These are phyloP conservation scores for Diaporthe sp. DNA, from an alignment of 2,329 filamentous ascomycete genomes.

Conservation along the genomic window DNA sequence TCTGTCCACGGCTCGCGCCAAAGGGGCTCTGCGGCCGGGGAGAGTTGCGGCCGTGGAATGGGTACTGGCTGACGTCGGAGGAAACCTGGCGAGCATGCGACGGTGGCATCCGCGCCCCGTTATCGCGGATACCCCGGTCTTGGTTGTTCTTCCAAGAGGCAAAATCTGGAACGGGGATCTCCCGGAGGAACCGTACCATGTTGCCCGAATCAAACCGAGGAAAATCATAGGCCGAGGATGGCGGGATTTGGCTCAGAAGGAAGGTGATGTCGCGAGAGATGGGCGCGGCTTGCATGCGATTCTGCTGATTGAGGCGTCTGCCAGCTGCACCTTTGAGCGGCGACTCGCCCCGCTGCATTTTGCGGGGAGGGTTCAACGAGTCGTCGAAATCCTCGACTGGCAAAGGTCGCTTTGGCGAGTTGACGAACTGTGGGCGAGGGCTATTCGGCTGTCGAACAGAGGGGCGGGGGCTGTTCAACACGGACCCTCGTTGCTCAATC, in stretches of 20 bases:
- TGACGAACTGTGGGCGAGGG: constrained; percentile 65
- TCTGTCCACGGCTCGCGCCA: constrained; percentile 53
- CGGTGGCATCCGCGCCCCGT: constrained; percentile 45
- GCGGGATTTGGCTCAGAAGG: constrained; percentile 80
- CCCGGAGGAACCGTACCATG: constrained; percentile 80
- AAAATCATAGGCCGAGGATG: constrained; percentile 79
- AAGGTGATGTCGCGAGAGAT: constrained; percentile 80
- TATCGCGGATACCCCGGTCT: constrained; percentile 48
- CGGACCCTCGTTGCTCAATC: constrained; percentile 65
- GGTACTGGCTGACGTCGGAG: constrained; percentile 43
- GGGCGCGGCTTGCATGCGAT: constrained; percentile 73
- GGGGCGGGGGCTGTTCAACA: constrained; percentile 60
- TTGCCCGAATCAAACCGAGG: constrained; percentile 78
- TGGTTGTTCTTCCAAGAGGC: constrained; percentile 65
- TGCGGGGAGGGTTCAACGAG: constrained; percentile 79
- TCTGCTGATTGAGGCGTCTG: constrained; percentile 84
- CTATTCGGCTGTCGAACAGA: constrained; percentile 53
- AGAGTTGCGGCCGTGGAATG: constrained; percentile 46
- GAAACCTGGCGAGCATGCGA: constrained; percentile 46
- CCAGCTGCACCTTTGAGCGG: constrained; percentile 93
- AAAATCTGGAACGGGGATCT: constrained; percentile 75
- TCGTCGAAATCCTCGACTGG: constrained; percentile 81
- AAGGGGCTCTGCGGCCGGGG: constrained; percentile 64
- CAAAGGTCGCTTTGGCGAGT: constrained; percentile 74
- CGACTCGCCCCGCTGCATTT: constrained; percentile 89